Evolutionary conservation across 495 filamentous ascomycete genomes (phyloP).

Genomic region (Collariella sp.): DNA sequence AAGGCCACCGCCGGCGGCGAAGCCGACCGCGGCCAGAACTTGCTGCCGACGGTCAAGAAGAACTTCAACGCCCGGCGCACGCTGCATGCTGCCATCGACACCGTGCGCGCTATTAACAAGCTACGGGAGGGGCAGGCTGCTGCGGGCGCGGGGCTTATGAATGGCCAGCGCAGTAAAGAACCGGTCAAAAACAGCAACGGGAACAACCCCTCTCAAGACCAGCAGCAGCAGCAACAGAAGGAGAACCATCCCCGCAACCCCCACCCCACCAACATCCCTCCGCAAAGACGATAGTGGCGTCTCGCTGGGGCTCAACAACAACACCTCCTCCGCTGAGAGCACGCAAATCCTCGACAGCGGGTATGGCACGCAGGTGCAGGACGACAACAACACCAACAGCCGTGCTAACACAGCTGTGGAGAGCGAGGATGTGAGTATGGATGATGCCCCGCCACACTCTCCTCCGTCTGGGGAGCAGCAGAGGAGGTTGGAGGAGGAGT

Average conservation of each 20-base stretch:
- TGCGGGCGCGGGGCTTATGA: slow-evolving; percentile 57
- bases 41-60: slow-evolving; percentile 92
- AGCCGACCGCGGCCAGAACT: slow-evolving; percentile 67
- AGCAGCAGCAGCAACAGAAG: slow-evolving; percentile 5
- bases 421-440: slow-evolving; percentile 33
- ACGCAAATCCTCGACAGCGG: slow-evolving; percentile 32
- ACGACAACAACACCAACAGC: neutral
- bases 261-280: slow-evolving; percentile 3
- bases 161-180: slow-evolving; percentile 40
- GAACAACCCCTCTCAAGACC: neutral
- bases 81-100: slow-evolving; percentile 93
- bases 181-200: slow-evolving; percentile 15
- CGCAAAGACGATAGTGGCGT: slow-evolving; percentile 28
- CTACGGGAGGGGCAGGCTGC: slow-evolving; percentile 68
- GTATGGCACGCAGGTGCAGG: slow-evolving; percentile 26
- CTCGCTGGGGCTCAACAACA: slow-evolving; percentile 11
- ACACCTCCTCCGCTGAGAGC: slow-evolving; percentile 6
- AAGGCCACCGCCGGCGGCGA: slow-evolving; percentile 40
- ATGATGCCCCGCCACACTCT: slow-evolving; percentile 16
- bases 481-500: too few species aligned
- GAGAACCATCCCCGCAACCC: neutral
- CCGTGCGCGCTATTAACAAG: slow-evolving; percentile 96
- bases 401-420: neutral
- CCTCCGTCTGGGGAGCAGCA: neutral
- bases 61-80: slow-evolving; percentile 96